phyloP scores from a whole-genome alignment of 2,329 filamentous ascomycete species.

The Daldinia eschscholtzii region DNA sequence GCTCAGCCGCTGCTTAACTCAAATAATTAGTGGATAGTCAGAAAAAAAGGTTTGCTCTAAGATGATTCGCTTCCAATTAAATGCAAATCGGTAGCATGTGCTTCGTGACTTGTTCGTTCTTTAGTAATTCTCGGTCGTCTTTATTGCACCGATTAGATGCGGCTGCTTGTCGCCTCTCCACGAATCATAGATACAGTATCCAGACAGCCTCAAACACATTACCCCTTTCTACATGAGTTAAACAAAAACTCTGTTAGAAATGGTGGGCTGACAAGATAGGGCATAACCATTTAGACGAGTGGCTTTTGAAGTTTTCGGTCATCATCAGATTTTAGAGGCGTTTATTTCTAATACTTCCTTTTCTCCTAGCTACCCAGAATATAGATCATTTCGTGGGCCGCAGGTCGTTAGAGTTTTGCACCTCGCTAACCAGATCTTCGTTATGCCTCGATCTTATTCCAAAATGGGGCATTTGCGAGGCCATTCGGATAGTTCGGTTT shows the following conservation, averaged over 20 bases:
- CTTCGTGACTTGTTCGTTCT: background rate
- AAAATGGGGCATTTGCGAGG: conserved; percentile 26
- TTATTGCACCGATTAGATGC: conserved; percentile 32
- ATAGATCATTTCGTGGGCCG: background rate
- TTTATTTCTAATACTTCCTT: background rate
- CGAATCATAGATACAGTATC: conserved; percentile 22
- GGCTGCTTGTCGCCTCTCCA: conserved; percentile 21
- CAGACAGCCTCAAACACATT: conserved; percentile 14
- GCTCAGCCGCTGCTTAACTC: background rate
- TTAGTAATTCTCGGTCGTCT: conserved; percentile 41
- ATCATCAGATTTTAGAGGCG: background rate
- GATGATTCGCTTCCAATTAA: conserved; percentile 15
- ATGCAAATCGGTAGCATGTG: background rate
- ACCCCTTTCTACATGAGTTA: conserved; percentile 9
- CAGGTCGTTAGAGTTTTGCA: background rate
- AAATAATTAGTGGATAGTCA: conserved; percentile 19
- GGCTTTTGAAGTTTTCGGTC: background rate
- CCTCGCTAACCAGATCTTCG: background rate
- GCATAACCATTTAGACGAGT: background rate
- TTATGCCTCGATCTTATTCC: conserved; percentile 21
- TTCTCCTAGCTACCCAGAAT: background rate
- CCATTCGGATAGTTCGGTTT: conserved; percentile 26
- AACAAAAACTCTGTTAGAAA: conserved; percentile 2
- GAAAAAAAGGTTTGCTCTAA: conserved; percentile 6
- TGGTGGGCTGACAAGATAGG: background rate